Percentiles rank a stretch among this genome's conserved stretches.
phyloP scores from a whole-genome alignment of 2,329 filamentous ascomycete species.

The Mariannaea elegans region DNA sequence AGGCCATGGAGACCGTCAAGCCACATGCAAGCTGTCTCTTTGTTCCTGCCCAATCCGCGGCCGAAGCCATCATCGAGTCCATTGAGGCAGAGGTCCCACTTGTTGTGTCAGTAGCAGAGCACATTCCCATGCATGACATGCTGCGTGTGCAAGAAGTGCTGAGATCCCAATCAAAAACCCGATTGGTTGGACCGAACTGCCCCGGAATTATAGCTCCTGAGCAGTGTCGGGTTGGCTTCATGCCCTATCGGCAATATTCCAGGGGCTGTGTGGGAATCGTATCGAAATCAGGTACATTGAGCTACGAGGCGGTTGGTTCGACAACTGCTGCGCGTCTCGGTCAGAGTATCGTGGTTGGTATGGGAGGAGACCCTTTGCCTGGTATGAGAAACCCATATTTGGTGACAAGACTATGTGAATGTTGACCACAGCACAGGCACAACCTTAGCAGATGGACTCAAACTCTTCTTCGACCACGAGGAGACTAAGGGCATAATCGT shows the following conservation, averaged over 20 bases:
- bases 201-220: constrained; percentile 81
- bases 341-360: constrained; percentile 79
- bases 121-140: constrained; percentile 82
- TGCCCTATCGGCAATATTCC: constrained; percentile 51
- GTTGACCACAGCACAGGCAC: constrained; percentile 51
- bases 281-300: constrained; percentile 82
- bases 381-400: constrained; percentile 48
- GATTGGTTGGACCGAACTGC: constrained; percentile 82
- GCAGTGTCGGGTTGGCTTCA: constrained; percentile 63
- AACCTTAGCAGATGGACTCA: constrained; percentile 75
- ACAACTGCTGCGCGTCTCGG: constrained; percentile 78
- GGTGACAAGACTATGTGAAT: neutral
- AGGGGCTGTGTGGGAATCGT: constrained; percentile 77
- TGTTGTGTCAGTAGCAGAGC: constrained; percentile 81
- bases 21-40: constrained; percentile 79
- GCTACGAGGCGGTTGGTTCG: constrained; percentile 81
- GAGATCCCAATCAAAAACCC: constrained; percentile 73
- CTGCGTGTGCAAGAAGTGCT: constrained; percentile 75
- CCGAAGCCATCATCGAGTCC: constrained; percentile 75
- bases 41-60: constrained; percentile 73
- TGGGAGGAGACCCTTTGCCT: constrained; percentile 79
- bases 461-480: constrained; percentile 71
- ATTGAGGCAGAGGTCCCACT: constrained; percentile 82
- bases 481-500: constrained; percentile 77
- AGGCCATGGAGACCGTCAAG: constrained; percentile 47